These are phyloP conservation scores for Suillus americanus DNA, from an alignment of 768 basidiomycete genomes.

Conservation along the genomic window DNA sequence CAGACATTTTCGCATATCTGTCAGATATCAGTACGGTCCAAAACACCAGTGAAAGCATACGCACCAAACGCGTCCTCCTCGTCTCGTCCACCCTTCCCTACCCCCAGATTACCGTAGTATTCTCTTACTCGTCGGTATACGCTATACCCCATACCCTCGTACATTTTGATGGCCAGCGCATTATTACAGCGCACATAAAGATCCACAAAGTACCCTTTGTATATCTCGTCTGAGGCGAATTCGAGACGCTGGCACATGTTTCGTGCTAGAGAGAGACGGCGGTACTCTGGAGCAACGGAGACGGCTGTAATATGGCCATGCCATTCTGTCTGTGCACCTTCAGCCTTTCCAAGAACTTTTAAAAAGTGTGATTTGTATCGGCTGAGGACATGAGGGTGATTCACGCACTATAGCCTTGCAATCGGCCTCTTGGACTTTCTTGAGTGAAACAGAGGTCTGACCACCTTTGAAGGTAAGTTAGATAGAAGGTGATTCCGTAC, in stretches of 20 bases:
- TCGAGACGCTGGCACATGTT: slow-evolving; percentile 89
- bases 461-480: slow-evolving; percentile 88
- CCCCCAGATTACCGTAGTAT: slow-evolving; percentile 80
- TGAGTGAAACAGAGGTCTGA: slow-evolving; percentile 87
- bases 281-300: slow-evolving; percentile 91
- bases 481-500: slow-evolving; percentile 89
- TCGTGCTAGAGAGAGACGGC: slow-evolving; percentile 82
- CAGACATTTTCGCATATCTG: slow-evolving; percentile 74
- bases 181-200: slow-evolving; percentile 93
- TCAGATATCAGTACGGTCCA: slow-evolving; percentile 6
- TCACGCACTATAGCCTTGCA: slow-evolving; percentile 90
- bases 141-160: slow-evolving; percentile 90
- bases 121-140: slow-evolving; percentile 89
- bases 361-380: slow-evolving; percentile 6
- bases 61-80: slow-evolving; percentile 91
- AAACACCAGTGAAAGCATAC: slow-evolving; percentile 28
- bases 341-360: slow-evolving; percentile 91
- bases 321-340: slow-evolving; percentile 74
- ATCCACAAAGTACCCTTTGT: slow-evolving; percentile 91
- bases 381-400: slow-evolving; percentile 3
- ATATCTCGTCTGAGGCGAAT: slow-evolving; percentile 74
- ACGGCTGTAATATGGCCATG: slow-evolving; percentile 96
- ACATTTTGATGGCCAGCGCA: slow-evolving; percentile 82
- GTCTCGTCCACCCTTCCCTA: slow-evolving; percentile 74
- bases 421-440: slow-evolving; percentile 74